Base-by-base conservation (phyloP, 2,329 filamentous ascomycete genomes). In the Cladosporium velox region DNA sequence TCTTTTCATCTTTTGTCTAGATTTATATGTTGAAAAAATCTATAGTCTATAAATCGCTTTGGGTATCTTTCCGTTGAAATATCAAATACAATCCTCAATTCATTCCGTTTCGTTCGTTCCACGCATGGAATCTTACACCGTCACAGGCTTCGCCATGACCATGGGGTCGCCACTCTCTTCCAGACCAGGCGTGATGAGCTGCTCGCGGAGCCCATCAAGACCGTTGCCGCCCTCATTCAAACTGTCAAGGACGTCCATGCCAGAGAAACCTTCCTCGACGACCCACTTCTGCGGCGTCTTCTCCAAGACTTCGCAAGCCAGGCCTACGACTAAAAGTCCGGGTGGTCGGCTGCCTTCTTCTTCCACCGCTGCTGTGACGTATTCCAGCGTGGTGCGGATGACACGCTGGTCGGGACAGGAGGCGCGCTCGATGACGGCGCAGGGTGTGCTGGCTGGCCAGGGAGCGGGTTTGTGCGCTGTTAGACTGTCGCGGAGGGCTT, bases 381-480 rank as follows among this genome's bases (percentile, higher is more conserved):
- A 85, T 71, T 88, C 85, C 28, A 99, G 80, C 0, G 92, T 97
- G 1, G 93, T 95, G 65, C 95, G 85, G 32, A 99, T 93, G 18
- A 99, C 91, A 59, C 94, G 85, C 80, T 99, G 95, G 75, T 99
- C 95, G 0, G 92, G 91, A 76, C 95, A 99, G 68, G 91, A 96
- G 6, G 95, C 95, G 41, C 95, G 86, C 79, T 99, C 95, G 65
- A 99, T 86, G 12, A 99, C 93, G 0, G 94, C 93, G 73, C 94
- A 97, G 0, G 94, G 93, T 0, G 93, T 95, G n/a, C 81, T 79
- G 38, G 78, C 79, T 0, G 94, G 94, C 65, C 74, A 77, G 3
- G 72, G 64, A 24, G 65, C 60, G 21, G 34, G 57, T 6, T 71
- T 70, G 18, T 80, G 77, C 12, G 76, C 77, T 0, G 87, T 90